Percentiles rank a stretch among this genome's conserved stretches.
Evolutionary conservation across 2,329 filamentous ascomycete species (phyloP).

Genomic region (Dothideomycetidae sp.): DNA sequence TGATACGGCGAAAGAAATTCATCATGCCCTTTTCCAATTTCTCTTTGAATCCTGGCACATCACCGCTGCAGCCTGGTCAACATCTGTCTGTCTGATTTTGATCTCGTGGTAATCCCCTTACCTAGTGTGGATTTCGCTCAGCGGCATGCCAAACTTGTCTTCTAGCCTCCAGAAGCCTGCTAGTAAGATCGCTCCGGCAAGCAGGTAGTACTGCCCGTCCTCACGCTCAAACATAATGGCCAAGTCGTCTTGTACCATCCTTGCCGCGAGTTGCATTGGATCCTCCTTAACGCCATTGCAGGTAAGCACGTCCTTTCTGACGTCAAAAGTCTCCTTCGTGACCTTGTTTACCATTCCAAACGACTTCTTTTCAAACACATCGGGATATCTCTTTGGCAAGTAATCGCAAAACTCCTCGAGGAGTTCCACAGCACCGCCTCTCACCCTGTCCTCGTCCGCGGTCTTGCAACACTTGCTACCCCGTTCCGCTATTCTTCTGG

Average conservation of each 20-base stretch:
- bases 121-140: slow-evolving; percentile 62
- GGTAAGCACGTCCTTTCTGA: slow-evolving; percentile 44
- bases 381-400: slow-evolving; percentile 61
- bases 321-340: slow-evolving; percentile 60
- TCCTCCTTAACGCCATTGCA: slow-evolving; percentile 41
- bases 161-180: slow-evolving; percentile 71
- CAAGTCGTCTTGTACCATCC: slow-evolving; percentile 67
- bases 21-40: slow-evolving; percentile 67
- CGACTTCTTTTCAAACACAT: slow-evolving; percentile 48
- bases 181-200: slow-evolving; percentile 61
- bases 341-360: slow-evolving; percentile 56
- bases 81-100: background rate
- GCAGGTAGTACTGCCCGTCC: slow-evolving; percentile 69
- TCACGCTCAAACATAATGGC: slow-evolving; percentile 66
- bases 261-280: slow-evolving; percentile 60
- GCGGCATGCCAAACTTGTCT: slow-evolving; percentile 67
- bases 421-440: slow-evolving; percentile 58
- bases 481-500: slow-evolving; percentile 50
- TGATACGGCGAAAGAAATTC: slow-evolving; percentile 63
- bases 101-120: background rate
- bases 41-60: slow-evolving; percentile 57
- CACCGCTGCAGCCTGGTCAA: slow-evolving; percentile 41
- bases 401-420: slow-evolving; percentile 59
- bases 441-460: slow-evolving; percentile 42
- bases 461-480: slow-evolving; percentile 55